Percentiles rank a stretch among this genome's conserved stretches.
Conservation (phyloP, 169 alveolate species). For the Plasmodium inui region DNA sequence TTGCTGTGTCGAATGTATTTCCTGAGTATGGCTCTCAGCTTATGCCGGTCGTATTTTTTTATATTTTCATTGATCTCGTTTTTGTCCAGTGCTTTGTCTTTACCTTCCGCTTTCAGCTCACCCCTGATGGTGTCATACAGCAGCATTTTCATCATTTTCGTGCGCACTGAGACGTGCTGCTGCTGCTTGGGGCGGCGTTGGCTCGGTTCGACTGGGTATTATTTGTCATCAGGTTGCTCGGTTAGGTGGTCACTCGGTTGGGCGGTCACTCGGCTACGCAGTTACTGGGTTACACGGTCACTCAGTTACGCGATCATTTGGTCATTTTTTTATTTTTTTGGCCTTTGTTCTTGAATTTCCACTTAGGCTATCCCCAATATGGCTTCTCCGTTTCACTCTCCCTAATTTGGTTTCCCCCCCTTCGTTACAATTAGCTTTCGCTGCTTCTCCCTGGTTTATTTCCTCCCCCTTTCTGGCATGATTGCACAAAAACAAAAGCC, state of each 20-base stretch:
- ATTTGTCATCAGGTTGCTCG: not conserved
- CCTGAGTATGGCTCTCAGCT: conserved; percentile 60
- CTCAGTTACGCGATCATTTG: not conserved
- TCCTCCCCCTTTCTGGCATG: conserved; percentile 5
- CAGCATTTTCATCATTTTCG: conserved; percentile 16
- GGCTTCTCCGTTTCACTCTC: not conserved
- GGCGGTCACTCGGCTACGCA: not conserved
- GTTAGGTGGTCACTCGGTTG: not conserved
- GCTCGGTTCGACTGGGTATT: not conserved
- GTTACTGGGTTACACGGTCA: not conserved
- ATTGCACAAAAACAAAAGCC: not conserved
- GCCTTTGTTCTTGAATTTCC: not conserved
- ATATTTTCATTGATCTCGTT: conserved; percentile 17
- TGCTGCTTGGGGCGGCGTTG: not conserved
- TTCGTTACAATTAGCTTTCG: not conserved
- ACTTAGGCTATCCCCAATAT: not conserved
- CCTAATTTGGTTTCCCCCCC: not conserved
- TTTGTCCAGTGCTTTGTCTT: conserved; percentile 10
- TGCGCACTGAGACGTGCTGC: not conserved
- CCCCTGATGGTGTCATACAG: conserved; percentile 20
- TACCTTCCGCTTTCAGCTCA: conserved; percentile 34
- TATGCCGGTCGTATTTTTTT: conserved; percentile 66
- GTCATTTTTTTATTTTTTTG: not conserved
- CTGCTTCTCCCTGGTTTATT: not conserved
- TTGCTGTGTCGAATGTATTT: conserved; percentile 64